Evolutionary conservation across 345 rosid genomes (phyloP), one percentile per base, ranked within the genome.

Genomic region (Dimocarpus longan): DNA sequence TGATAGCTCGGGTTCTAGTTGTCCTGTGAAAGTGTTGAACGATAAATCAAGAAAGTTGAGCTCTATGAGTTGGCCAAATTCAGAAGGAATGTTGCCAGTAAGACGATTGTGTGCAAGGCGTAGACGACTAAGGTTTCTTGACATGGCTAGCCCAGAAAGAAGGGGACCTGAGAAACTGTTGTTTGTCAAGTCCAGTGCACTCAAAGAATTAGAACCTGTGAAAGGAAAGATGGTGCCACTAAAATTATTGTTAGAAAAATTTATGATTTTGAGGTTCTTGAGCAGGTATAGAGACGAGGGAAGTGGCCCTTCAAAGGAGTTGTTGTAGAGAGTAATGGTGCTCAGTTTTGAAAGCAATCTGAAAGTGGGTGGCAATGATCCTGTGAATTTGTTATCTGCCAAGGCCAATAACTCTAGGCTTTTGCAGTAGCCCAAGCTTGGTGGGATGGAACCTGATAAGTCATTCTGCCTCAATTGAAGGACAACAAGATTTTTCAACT

Each of bases 391-490:
- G 82, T 95, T 95, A 68, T 95, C 98, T 0, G 95, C 98, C 85
- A 95, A 86, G 78, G 96, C 89, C 79, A 93, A 50, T 6, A 59
- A 19, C 82, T 84, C 88, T 42, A 93, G 88, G 48, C 79, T 85
- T 50, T 64, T 77, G 87, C 98, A 95, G 88, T 95, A 87, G 70
- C 98, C 98, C 56, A 95, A 75, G 76, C 90, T 89, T 66, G 95
- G 87, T 12, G 98, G 98, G 79, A 95, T 71, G 18, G 89, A 86
- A 82, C 98, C 98, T 1, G 87, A 82, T 77, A 95, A 78, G 48
- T 89, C 91, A 84, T 95, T 95, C 90, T 92, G 92, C 84, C 98
- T 91, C 82, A 93, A 79, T 26, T 95, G 97, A 84, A 95, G 94
- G 68, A 87, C 64, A 65, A 83, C 85, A 11, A 95, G 92, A 52